Evolutionary conservation across 2,329 filamentous ascomycete species (phyloP).

Genomic region (Anisogramma anomala): DNA sequence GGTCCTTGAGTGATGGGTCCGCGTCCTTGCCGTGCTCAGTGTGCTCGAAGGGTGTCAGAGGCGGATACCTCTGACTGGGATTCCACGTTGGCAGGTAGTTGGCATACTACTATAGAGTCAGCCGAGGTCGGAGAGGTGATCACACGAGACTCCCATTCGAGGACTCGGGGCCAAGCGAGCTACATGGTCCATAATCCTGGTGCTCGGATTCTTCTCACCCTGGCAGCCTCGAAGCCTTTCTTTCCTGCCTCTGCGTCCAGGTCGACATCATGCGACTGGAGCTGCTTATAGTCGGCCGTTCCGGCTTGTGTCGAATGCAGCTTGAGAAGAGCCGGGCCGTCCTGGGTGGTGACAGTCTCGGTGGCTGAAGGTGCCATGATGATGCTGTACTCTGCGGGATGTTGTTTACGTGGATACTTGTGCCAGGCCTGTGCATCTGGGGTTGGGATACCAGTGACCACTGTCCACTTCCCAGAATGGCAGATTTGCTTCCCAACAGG

Average conservation of each 20-base stretch:
- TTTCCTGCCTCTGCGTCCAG: slow-evolving; percentile 15
- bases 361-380: slow-evolving; percentile 26
- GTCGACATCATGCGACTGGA: slow-evolving; percentile 12
- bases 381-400: slow-evolving; percentile 28
- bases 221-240: slow-evolving; percentile 14
- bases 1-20: slow-evolving; percentile 49
- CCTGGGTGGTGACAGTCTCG: slow-evolving; percentile 20
- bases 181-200: neutral
- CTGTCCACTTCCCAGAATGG: no score
- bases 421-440: no score
- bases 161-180: no score
- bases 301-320: slow-evolving; percentile 30
- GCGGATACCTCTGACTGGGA: slow-evolving; percentile 45
- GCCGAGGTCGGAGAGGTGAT: neutral
- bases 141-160: neutral
- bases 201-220: slow-evolving; percentile 8
- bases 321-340: slow-evolving; percentile 17
- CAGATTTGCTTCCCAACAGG: no score
- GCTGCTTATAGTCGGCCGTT: slow-evolving; percentile 18
- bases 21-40: slow-evolving; percentile 60
- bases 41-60: slow-evolving; percentile 54
- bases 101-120: slow-evolving; percentile 34
- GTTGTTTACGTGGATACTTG: neutral
- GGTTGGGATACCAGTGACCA: no score
- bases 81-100: slow-evolving; percentile 57